Base-by-base conservation (phyloP, 495 filamentous ascomycete species). In the Letharia columbiana region DNA sequence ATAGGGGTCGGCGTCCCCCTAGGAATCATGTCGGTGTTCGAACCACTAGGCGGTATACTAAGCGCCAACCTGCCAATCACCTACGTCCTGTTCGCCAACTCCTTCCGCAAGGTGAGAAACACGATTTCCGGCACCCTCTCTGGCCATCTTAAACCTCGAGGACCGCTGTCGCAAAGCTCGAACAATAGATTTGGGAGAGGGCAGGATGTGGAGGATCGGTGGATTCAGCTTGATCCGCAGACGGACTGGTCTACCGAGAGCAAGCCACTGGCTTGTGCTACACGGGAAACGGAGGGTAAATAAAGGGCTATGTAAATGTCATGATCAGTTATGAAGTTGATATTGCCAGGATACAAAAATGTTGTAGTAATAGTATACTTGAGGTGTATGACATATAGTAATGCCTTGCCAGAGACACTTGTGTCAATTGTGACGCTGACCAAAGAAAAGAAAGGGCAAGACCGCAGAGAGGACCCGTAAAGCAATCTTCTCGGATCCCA, bases 51-150 rank as follows among this genome's bases (percentile, higher is more conserved):
- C 39, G 77, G 74, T 5, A 78, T 81, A 61, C 70, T 81, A 40
- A 78, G 77, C 67, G 78, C 76, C 18, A 81, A 81, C 67, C 67
- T 81, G 2, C 78, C 78, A 1, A 66, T 76, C 11, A 72, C 76
- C 7, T 78, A 72, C 41, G 28, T 57, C 44, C 45, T 66, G 28
- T 66, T 60, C 40, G 58, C 58, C 58, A 41, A 39, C 35, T 40
- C 58, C 40, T 41, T 39, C 58, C 58, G 58, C 58, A 39, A 40
- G 7, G 20, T 60, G 4, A 3, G 33, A 2, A 15, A 41, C 9
- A 37, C 15, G 1, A 8, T 60, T 4, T 60, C 57, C 2, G 35
- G 15, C 17, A 11, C 56, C 4, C 12, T 60, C 33, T 60, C 58
- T 2, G 35, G 33, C 35, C 33, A 40, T 41, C 9, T 31, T 9